These are phyloP conservation scores for Pelagomonas calceolata DNA, from an alignment of 108 stramenopile genomes.

Conservation along the genomic window DNA sequence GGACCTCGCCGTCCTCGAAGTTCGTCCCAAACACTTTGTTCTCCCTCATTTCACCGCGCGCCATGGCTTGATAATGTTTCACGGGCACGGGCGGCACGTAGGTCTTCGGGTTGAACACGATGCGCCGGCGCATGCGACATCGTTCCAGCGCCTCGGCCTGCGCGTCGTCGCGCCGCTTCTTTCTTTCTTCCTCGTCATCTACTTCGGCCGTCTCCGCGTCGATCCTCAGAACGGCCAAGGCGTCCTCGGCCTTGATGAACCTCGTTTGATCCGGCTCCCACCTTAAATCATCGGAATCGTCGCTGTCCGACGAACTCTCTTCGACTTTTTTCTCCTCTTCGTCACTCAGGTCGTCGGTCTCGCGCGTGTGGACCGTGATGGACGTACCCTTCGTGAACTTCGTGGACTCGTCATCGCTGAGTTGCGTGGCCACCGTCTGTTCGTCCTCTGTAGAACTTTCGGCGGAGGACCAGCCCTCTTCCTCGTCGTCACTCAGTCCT, in stretches of 20 bases:
- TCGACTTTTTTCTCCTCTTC: background rate
- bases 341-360: background rate
- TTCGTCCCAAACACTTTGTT: background rate
- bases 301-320: background rate
- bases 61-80: slow-evolving; percentile 11
- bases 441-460: background rate
- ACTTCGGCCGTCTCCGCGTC: too few relatives aligned
- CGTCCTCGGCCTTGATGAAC: background rate
- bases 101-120: background rate
- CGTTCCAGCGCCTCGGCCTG: background rate
- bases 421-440: too few relatives aligned
- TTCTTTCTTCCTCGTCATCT: too few relatives aligned
- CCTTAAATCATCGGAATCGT: background rate
- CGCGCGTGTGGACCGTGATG: too few relatives aligned
- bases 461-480: background rate
- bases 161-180: too few relatives aligned
- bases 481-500: background rate
- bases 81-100: slow-evolving; percentile 4
- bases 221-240: background rate
- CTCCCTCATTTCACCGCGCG: background rate
- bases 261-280: background rate
- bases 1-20: background rate
- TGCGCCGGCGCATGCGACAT: background rate
- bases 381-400: too few relatives aligned
- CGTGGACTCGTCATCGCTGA: too few relatives aligned